These are phyloP conservation scores for Jimgerdemannia flammicorona DNA, from an alignment of 192 early-diverging fungal species.

Conservation along the genomic window DNA sequence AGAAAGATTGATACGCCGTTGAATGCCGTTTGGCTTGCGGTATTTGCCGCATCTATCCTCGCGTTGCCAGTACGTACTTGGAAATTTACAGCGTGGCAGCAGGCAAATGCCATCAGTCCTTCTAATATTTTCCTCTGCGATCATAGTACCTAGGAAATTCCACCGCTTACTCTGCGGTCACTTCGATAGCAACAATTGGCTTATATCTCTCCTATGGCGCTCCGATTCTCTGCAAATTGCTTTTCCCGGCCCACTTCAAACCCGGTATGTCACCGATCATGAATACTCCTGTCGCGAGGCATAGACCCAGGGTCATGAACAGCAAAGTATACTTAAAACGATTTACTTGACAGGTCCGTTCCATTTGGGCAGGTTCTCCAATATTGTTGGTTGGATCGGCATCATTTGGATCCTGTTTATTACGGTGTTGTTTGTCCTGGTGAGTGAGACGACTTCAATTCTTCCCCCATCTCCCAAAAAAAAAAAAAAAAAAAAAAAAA, in stretches of 20 bases:
- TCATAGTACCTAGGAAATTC: slow-evolving; percentile 26
- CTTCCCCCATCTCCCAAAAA: no score
- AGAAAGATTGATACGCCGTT: slow-evolving; percentile 34
- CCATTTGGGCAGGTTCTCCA: slow-evolving; percentile 28
- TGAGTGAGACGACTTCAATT: no score
- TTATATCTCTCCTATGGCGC: slow-evolving; percentile 46
- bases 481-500: no score
- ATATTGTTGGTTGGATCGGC: slow-evolving; percentile 29
- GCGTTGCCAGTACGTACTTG: slow-evolving; percentile 26
- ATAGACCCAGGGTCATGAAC: slow-evolving; percentile 15
- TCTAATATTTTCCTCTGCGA: neutral
- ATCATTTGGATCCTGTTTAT: slow-evolving; percentile 42
- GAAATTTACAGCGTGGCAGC: no score
- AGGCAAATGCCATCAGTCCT: no score
- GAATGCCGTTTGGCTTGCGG: slow-evolving; percentile 44
- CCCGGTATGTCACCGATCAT: neutral
- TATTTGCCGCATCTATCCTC: slow-evolving; percentile 31
- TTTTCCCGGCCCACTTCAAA: slow-evolving; percentile 17
- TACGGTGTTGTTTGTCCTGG: slow-evolving; percentile 33
- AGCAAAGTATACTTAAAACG: slow-evolving; percentile 7
- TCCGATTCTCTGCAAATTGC: slow-evolving; percentile 20
- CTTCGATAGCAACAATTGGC: slow-evolving; percentile 49
- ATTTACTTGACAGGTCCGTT: slow-evolving; percentile 22
- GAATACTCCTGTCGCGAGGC: slow-evolving; percentile 22
- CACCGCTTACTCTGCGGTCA: slow-evolving; percentile 44